phyloP scores from a whole-genome alignment of 2,329 filamentous ascomycete genomes.

The Pseudogymnoascus sp. region DNA sequence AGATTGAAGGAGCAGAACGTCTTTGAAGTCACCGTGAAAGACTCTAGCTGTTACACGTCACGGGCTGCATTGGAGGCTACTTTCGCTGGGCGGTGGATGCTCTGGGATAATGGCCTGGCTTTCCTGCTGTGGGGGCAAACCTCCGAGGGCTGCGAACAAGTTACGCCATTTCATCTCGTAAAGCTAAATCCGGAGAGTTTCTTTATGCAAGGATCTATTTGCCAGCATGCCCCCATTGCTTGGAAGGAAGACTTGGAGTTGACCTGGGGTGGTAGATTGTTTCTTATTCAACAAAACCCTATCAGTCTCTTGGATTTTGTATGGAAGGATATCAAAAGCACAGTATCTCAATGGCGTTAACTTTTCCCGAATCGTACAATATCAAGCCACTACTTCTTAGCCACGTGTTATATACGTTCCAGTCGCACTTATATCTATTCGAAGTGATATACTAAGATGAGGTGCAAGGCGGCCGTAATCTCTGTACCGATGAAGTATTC shows the following conservation, averaged over 20 bases:
- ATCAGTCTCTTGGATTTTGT: background rate
- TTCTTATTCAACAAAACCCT: background rate
- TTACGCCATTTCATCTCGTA: background rate
- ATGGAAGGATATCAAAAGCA: background rate
- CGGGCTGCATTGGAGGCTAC: background rate
- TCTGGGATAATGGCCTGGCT: background rate
- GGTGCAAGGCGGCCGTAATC: too few species aligned
- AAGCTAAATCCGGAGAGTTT: background rate
- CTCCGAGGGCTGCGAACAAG: background rate
- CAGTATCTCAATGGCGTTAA: background rate
- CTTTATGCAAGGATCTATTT: background rate
- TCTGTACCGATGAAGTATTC: too few species aligned
- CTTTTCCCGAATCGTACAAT: background rate
- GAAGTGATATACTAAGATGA: too few species aligned
- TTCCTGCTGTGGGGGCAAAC: background rate
- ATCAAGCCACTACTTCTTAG: background rate
- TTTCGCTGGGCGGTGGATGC: background rate
- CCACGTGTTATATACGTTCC: background rate
- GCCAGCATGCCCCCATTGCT: background rate
- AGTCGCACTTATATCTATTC: too few species aligned
- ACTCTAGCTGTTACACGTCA: background rate
- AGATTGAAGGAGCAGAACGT: background rate
- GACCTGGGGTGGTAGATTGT: background rate
- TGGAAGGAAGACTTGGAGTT: background rate
- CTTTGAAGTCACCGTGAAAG: background rate